Evolutionary conservation across 352 stramenopile species (phyloP), one percentile per base, ranked within the genome.

Genomic region (Phytophthora cajani): DNA sequence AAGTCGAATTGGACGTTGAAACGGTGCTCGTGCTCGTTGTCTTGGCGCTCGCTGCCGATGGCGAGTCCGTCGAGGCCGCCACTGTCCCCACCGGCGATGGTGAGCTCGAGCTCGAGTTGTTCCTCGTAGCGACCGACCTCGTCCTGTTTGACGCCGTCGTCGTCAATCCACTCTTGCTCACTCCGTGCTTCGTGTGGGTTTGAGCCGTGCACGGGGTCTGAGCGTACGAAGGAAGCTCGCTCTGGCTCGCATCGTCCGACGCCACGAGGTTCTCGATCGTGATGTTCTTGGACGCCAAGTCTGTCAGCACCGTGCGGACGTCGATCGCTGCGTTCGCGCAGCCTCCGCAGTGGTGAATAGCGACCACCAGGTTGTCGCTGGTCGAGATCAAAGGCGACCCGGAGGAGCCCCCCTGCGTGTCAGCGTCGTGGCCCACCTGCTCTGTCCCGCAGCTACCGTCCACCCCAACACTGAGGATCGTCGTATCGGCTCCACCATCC

Each of bases 291-390:
- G 16, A 25, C 10, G 52, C 36, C 70, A 89, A 71, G 40, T 87
- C 81, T 0, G 25, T 54, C 17, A 89, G 55, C 40, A 89, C 65
- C 25, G 71, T 76, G 8, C 71, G 77, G 16, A 84, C 69, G 16
- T 87, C 67, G 25, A 87, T 75, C 0, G 76, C 79, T 10, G 68
- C 72, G 55, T 88, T 90, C 30, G 51, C 62, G 60, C 82, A 90
- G 23, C 74, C 79, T 0, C 82, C 81, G 36, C 82, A 90, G 58
- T 89, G 80, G 40, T 90, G 82, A 30, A 90, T 77, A 0, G 70
- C 82, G 8, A 90, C 58, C 25, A 90, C 82, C 8, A 69, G 50
- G 46, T 88, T 90, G 50, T 90, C 82, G 2, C 19, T 66, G 9
- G 55, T 53, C 19, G 77, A 67, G 4, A 90, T 62, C 19, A 88